Conservation (phyloP, 1,284 basidiomycete genomes). For the Hypsizygus ulmarius region DNA sequence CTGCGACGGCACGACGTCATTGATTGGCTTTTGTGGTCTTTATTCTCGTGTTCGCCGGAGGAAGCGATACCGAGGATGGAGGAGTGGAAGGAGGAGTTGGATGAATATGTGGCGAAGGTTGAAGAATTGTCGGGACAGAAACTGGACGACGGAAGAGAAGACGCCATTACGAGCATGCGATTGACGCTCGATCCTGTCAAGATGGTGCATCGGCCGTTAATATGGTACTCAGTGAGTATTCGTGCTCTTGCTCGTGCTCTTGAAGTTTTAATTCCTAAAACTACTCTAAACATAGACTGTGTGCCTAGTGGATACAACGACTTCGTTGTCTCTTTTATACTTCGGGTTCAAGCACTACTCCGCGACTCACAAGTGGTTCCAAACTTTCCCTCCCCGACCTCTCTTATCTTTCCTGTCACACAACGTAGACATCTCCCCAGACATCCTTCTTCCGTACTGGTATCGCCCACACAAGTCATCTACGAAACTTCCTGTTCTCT, state of each 20-base stretch:
- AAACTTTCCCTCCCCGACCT: slow-evolving; percentile 53
- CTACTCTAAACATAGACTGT: slow-evolving; percentile 43
- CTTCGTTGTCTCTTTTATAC: slow-evolving; percentile 35
- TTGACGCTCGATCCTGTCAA: slow-evolving; percentile 54
- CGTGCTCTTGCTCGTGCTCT: not conserved
- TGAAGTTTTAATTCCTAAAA: not conserved
- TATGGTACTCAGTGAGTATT: slow-evolving; percentile 58
- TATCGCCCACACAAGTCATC: slow-evolving; percentile 52
- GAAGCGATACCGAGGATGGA: slow-evolving; percentile 16
- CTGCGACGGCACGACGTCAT: slow-evolving; percentile 48
- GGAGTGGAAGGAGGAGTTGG: slow-evolving; percentile 48
- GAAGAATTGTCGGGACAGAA: slow-evolving; percentile 37
- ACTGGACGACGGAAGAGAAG: slow-evolving; percentile 38
- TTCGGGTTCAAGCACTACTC: slow-evolving; percentile 56
- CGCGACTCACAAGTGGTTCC: slow-evolving; percentile 32
- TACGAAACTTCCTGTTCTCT: slow-evolving; percentile 51
- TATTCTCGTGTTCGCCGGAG: slow-evolving; percentile 44
- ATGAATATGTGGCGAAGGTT: slow-evolving; percentile 40
- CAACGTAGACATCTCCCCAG: slow-evolving; percentile 31
- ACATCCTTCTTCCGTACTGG: slow-evolving; percentile 54
- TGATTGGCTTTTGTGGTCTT: slow-evolving; percentile 66
- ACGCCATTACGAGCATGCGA: slow-evolving; percentile 44
- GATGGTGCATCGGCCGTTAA: slow-evolving; percentile 51
- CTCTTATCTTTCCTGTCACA: slow-evolving; percentile 43
- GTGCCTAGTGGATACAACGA: slow-evolving; percentile 44